Evolutionary conservation across 2,329 filamentous ascomycete genomes (phyloP), one percentile per base, ranked within the genome.

Genomic region (Neofusicoccum kwambonambiense): DNA sequence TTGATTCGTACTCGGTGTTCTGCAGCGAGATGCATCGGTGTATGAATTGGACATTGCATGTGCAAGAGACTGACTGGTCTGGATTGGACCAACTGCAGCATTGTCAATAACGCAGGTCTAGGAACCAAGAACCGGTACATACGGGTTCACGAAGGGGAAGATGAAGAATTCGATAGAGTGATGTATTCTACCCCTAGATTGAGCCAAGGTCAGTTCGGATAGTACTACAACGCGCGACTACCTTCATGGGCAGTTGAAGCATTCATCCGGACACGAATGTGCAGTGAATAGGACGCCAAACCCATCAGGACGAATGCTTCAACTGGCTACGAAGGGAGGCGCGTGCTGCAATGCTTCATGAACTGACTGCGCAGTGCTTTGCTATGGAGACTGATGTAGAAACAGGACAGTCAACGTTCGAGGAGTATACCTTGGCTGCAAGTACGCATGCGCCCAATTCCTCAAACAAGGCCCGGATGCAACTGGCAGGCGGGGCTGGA

Each of bases 401-500:
- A 9, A 17, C 11, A 73, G 78, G 70, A 67, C 67, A 7, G 71
- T 79, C 35, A 79, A 78, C 67, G 70, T 72, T 12, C 75, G 74
- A 35, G 73, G 74, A 6, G 73, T 78, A 4, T 80, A 79, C 63
- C 70, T 79, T 12, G 74, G 77, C 9, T 77, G 72, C 65, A 79
- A 79, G 52, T 77, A 76, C 66, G 76, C 71, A 1, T 69, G 75
- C 9, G 45, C 67, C 3, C 76, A 79, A 50, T 77, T 80, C 70
- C 66, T 78, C 51, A 68, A 70, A 44, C 78, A 79, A 67, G 70
- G 75, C 19, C 69, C 66, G 8, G 67, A 72, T 12, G 62, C 62
- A 35, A 66, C 66, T 27, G 70, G 70, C 3, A 69, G 74, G 64
- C 64, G 71, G 37, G 77, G 78, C 1, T 79, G 76, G 76, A 77